A percentile compares a stretch with the other conserved stretches of the same genome.
Conservation (phyloP, 768 basidiomycete genomes). For the Pluteus cervinus region DNA sequence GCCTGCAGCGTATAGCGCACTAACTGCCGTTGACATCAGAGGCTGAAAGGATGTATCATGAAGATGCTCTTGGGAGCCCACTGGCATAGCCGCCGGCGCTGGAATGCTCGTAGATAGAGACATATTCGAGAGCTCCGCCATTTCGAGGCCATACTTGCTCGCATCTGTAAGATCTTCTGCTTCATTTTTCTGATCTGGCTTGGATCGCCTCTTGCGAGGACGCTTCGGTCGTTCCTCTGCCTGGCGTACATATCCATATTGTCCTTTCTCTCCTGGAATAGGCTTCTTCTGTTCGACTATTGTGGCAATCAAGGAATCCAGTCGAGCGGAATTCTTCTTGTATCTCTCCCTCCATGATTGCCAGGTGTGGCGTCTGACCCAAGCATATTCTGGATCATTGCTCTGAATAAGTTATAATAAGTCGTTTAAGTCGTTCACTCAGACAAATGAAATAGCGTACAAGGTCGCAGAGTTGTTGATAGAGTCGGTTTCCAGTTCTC, state of each 20-base stretch:
- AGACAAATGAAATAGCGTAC: constrained; percentile 26
- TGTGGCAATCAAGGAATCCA: constrained; percentile 56
- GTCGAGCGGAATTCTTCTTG: constrained; percentile 70
- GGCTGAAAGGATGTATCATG: constrained; percentile 10
- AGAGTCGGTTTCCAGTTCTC: constrained; percentile 75
- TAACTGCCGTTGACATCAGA: constrained; percentile 12
- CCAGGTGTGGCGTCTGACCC: constrained; percentile 84
- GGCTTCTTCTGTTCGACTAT: constrained; percentile 72
- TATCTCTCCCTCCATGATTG: constrained; percentile 88
- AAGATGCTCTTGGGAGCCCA: constrained; percentile 7
- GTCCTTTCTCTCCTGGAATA: constrained; percentile 67
- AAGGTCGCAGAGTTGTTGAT: constrained; percentile 75
- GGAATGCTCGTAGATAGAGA: constrained; percentile 9
- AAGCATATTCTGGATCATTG: constrained; percentile 64
- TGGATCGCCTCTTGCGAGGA: constrained; percentile 40
- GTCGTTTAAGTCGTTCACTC: background rate
- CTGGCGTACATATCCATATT: constrained; percentile 76
- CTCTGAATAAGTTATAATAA: constrained; percentile 29
- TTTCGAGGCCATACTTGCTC: constrained; percentile 9
- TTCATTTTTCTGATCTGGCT: constrained; percentile 16
- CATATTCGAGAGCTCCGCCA: constrained; percentile 13
- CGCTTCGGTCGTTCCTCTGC: constrained; percentile 64
- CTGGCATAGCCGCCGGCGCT: constrained; percentile 7
- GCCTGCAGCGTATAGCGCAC: constrained; percentile 10
- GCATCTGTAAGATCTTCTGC: no score